Base-by-base conservation (phyloP, 345 rosid genomes). In the Triadica sebifera region DNA sequence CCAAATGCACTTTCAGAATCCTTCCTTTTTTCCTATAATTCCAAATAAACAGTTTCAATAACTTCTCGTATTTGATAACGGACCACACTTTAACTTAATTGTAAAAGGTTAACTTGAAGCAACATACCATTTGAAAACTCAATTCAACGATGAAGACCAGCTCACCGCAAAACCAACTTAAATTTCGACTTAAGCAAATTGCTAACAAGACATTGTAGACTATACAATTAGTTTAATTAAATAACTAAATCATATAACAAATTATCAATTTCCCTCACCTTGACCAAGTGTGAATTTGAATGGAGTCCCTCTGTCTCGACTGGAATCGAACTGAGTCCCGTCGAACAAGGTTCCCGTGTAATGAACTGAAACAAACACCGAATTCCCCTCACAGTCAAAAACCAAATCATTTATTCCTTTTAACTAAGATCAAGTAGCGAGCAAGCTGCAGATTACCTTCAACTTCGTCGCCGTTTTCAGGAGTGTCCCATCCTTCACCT, bases 261-360 rank as follows among this genome's bases (percentile, higher is more conserved):
- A 16, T 1, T 12, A 20, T 20, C 13, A 4, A 6, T 34, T 47
- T n/a, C 4, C 9, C 29, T 55, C 61, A 91, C 98, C 99, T 90
- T 90, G 98, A 13, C 99, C 98, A 50, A 96, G 97, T 37, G 89
- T 86, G 90, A 96, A 96, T 77, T 87, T 90, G 84, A 96, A 96
- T 12, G 99, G 94, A 41, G 92, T 83, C 12, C 90, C 95, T 22
- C 93, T 86, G 39, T 89, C 97, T 34, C 95, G 87, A 57, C 98
- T 96, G 0, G 98, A 96, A 86, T 96, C 99, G 59, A 96, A 96
- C 82, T 88, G 77, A 1, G 96, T 93, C 29, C 98, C 99, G 71
- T 96, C 98, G 12, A 93, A 53, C 85, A 96, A 84, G 19, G 98
- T 96, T 60, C 99, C 99, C 25, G 96, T 96, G 79, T 84, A 86